Conservation (phyloP, 176 grass and related monocot genomes). For the Oropetium thomaeum region DNA sequence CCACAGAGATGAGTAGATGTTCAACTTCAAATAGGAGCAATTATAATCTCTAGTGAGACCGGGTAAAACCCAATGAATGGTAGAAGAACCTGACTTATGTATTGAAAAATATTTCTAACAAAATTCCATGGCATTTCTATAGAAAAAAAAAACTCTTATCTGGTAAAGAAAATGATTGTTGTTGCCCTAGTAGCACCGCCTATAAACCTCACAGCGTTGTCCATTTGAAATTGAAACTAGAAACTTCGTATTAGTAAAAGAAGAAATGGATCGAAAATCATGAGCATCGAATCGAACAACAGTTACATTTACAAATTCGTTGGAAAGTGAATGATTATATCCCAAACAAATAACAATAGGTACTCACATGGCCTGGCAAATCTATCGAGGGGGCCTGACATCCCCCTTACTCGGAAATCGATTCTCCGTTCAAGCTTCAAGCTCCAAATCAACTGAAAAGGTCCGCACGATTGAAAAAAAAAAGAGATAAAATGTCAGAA, state of each 20-base stretch:
- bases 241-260: not conserved
- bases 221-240: not conserved
- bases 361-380: conserved; percentile 81
- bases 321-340: not conserved
- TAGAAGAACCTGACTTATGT: not conserved
- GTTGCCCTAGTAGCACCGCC: conserved; percentile 7
- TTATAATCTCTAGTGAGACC: not conserved
- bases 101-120: not conserved
- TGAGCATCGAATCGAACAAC: not conserved
- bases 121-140: not conserved
- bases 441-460: conserved; percentile 28
- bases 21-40: conserved; percentile 13
- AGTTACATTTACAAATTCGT: not conserved
- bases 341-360: not conserved
- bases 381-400: conserved; percentile 79
- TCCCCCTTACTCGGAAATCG: conserved; percentile 23
- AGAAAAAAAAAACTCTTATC: not conserved
- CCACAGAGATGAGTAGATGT: not conserved
- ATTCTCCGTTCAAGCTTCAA: not conserved
- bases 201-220: not conserved
- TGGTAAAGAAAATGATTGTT: not conserved
- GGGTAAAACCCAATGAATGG: not conserved
- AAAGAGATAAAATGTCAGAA: not conserved
- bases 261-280: not conserved
- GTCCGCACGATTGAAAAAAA: not conserved